Percentiles rank a stretch among this genome's conserved stretches.
phyloP scores from a whole-genome alignment of 345 rosid species.

The Chamaenerion angustifolium region DNA sequence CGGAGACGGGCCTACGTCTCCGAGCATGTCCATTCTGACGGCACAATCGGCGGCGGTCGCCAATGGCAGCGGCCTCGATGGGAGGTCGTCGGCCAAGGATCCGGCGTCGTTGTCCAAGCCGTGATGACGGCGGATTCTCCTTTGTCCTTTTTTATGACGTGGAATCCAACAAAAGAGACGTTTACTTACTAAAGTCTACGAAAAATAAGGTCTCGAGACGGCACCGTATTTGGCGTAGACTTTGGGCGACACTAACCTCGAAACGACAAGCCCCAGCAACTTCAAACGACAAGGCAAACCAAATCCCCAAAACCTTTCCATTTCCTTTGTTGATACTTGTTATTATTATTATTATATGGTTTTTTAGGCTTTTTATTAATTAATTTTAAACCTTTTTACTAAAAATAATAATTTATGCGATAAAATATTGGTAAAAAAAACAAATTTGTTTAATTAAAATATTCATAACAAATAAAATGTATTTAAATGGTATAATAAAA shows the following conservation, averaged over 20 bases:
- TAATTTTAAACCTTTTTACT: conserved; percentile 1
- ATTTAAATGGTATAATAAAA: too few species aligned
- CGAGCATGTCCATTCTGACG: conserved; percentile 62
- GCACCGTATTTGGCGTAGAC: conserved; percentile 33
- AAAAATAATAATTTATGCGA: too few species aligned
- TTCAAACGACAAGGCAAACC: conserved; percentile 8
- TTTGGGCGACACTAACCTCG: conserved; percentile 14
- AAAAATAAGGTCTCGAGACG: conserved; percentile 12
- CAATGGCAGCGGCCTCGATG: conserved; percentile 20
- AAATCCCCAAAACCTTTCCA: conserved; percentile 8
- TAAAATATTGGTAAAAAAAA: too few species aligned
- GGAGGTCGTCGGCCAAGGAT: conserved; percentile 37
- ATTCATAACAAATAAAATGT: too few species aligned
- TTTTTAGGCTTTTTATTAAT: background rate
- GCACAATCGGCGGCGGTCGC: conserved; percentile 49
- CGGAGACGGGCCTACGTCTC: conserved; percentile 53
- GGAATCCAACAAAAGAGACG: background rate
- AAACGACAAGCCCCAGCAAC: conserved; percentile 5
- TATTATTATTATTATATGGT: conserved; percentile 1
- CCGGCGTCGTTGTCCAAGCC: conserved; percentile 59
- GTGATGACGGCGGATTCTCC: conserved; percentile 22
- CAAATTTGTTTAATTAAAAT: too few species aligned
- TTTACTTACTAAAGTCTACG: too few species aligned
- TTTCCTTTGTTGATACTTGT: background rate
- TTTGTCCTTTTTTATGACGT: background rate